Evolutionary conservation across 179 eudicot genomes (phyloP), one percentile per base, ranked within the genome.

Genomic region (Drosera spatulata): DNA sequence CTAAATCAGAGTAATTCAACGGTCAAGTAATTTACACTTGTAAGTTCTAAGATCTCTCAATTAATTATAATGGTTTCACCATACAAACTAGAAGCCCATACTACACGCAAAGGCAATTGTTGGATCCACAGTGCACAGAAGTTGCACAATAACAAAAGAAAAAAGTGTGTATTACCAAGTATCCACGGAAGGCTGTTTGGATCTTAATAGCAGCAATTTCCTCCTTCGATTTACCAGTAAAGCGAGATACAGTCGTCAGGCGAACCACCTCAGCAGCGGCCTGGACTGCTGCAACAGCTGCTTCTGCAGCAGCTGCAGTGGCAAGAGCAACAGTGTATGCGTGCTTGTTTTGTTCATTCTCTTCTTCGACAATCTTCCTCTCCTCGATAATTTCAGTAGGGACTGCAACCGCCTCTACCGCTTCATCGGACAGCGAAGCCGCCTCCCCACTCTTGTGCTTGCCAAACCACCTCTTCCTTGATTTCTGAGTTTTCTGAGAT

Each of bases 251-350:
- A 8, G 74, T 53, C 11, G 87, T 76, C 42, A 85, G 79, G 62
- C 87, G 77, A 51, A 82, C 91, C 64, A 85, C 86, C 79, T 87
- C 87, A 10, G 88, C 88, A 59, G 86, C 88, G 40, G 79, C 88
- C 37, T 77, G 79, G 45, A 84, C 87, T 2, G 82, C 86, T 10
- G 85, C 86, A 63, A 78, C 87, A 12, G 89, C 95, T 1, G 81
- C 86, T 65, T 83, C 89, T 37, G 89, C 93, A 39, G 85, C 91
- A 33, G 67, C 85, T n/a, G 87, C 84, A n/a, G 88, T 83, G 61
- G 86, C 85, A 59, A 80, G 60, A 38, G 84, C 83, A 58, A 80
- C 88, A 3, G 86, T 79, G 55, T 82, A 82, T 59, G 78, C 88
- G 50, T 74, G 84, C 63, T 77, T 73, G 61, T 69, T 76, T 39